A percentile compares a stretch with the other conserved stretches of the same genome.
phyloP scores from a whole-genome alignment of 2,329 filamentous ascomycete species.

The Colletotrichum tabaci region DNA sequence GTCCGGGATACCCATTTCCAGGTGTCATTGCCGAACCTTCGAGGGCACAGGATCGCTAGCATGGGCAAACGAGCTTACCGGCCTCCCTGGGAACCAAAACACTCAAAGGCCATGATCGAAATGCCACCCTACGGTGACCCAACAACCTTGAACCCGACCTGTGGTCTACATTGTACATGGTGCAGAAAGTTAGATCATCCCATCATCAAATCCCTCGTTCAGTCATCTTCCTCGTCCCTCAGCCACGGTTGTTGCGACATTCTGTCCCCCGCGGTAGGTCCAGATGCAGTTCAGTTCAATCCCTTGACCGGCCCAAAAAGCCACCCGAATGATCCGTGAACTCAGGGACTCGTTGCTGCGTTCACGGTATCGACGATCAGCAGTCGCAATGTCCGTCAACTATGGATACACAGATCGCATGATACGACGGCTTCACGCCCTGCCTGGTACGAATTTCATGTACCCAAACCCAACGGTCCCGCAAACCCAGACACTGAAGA shows the following conservation, averaged over 20 bases:
- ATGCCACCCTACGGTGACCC: not conserved
- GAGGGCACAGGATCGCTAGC: not conserved
- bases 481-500: no score
- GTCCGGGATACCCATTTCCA: not conserved
- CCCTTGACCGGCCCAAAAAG: not conserved
- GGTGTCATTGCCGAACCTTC: not conserved
- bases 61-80: not conserved
- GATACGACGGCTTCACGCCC: not conserved
- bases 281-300: not conserved
- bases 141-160: not conserved
- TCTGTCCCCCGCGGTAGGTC: conserved; percentile 16
- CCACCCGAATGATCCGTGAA: not conserved
- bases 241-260: conserved; percentile 6
- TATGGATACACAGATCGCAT: not conserved
- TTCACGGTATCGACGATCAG: not conserved
- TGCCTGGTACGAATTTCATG: no score
- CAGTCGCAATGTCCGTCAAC: not conserved
- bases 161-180: not conserved
- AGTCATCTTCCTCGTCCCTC: not conserved
- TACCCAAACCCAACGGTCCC: not conserved
- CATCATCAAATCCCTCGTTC: not conserved
- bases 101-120: not conserved
- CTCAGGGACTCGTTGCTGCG: conserved; percentile 1
- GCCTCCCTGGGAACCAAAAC: not conserved
- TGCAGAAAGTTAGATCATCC: conserved; percentile 12